These are phyloP conservation scores for Lachnellula suecica DNA, from an alignment of 2,329 filamentous ascomycete genomes.

Conservation along the genomic window DNA sequence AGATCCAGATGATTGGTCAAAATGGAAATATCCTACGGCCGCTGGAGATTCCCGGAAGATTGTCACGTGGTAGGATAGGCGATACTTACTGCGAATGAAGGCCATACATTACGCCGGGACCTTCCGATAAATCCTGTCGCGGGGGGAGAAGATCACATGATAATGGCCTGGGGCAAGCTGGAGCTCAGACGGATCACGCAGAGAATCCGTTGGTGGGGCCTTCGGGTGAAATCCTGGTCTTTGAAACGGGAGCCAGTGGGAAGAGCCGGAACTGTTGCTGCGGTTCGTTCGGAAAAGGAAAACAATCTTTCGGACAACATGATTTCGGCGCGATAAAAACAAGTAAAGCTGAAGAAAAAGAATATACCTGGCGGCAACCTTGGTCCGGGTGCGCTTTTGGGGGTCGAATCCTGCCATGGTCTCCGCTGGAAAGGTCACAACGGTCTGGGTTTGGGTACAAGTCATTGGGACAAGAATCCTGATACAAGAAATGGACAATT, in stretches of 20 bases:
- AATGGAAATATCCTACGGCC: neutral
- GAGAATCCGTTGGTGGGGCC: too few relatives aligned
- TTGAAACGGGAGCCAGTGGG: neutral
- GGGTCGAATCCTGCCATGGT: conserved; percentile 32
- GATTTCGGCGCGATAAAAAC: conserved; percentile 16
- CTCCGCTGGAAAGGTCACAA: conserved; percentile 29
- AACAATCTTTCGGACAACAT: conserved; percentile 32
- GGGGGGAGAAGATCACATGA: conserved; percentile 2
- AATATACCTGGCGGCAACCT: conserved; percentile 35
- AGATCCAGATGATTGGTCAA: neutral
- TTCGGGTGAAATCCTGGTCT: neutral
- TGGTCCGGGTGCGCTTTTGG: conserved; percentile 28
- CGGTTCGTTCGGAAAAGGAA: conserved; percentile 15
- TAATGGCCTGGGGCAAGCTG: neutral
- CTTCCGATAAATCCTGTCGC: neutral
- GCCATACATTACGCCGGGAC: neutral
- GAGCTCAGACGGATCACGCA: neutral
- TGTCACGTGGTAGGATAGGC: conserved; percentile 5
- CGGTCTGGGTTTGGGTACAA: conserved; percentile 31
- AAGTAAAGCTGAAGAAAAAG: conserved; percentile 23
- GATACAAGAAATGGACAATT: conserved; percentile 9
- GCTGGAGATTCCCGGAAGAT: neutral
- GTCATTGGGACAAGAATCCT: conserved; percentile 28
- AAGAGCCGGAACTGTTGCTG: neutral
- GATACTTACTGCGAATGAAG: conserved; percentile 20